Evolutionary conservation across 2,329 filamentous ascomycete genomes (phyloP).

Genomic region (Talaromyces sp.): DNA sequence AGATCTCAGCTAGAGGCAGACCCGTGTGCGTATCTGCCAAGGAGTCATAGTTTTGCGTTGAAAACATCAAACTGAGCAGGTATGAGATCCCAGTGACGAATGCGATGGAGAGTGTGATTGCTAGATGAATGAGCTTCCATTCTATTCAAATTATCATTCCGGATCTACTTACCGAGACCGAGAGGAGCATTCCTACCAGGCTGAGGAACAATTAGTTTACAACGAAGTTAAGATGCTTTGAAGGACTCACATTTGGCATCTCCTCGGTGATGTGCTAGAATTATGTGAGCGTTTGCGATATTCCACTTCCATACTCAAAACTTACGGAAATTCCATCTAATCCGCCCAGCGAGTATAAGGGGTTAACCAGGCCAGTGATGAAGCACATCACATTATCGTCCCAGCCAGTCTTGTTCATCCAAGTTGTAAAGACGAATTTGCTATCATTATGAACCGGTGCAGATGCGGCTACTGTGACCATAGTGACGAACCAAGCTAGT

Average conservation of each 20-base stretch:
- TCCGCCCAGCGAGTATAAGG: slow-evolving; percentile 51
- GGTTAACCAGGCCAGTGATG: slow-evolving; percentile 55
- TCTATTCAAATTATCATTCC: neutral
- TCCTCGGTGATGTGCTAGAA: slow-evolving; percentile 55
- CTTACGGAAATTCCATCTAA: slow-evolving; percentile 50
- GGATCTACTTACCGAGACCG: slow-evolving; percentile 27
- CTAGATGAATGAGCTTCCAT: slow-evolving; percentile 19
- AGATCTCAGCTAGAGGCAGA: slow-evolving; percentile 69
- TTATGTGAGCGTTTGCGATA: neutral
- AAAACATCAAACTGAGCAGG: slow-evolving; percentile 56
- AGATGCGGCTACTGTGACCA: slow-evolving; percentile 53
- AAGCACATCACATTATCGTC: slow-evolving; percentile 54
- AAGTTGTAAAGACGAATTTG: slow-evolving; percentile 57
- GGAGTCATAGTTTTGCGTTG: slow-evolving; percentile 51
- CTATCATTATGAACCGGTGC: slow-evolving; percentile 50
- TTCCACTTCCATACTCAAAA: neutral
- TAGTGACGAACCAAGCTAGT: slow-evolving; percentile 51
- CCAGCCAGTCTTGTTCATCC: slow-evolving; percentile 59
- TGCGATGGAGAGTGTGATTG: slow-evolving; percentile 53
- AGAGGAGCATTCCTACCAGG: slow-evolving; percentile 36
- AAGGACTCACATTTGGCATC: slow-evolving; percentile 51
- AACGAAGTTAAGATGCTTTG: neutral
- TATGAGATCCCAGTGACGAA: slow-evolving; percentile 56
- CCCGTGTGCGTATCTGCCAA: slow-evolving; percentile 43
- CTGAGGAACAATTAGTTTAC: slow-evolving; percentile 15